Base-by-base conservation (phyloP, 2,329 filamentous ascomycete genomes). In the Chaetomiaceae sp. region DNA sequence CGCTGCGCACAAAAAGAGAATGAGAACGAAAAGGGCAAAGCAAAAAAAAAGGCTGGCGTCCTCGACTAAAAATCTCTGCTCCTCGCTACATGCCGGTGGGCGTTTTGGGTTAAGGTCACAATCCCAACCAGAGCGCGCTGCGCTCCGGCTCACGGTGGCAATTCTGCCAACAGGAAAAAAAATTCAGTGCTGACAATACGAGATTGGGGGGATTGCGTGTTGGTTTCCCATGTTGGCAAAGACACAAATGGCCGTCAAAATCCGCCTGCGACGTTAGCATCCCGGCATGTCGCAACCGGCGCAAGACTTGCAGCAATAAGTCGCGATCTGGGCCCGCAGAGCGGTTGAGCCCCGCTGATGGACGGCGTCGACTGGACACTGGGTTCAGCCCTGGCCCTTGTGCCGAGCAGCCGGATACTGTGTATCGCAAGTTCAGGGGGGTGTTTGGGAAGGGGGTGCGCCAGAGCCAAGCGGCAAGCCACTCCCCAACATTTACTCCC, bases 361-460 rank as follows among this genome's bases (percentile, higher is more conserved):
- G n/a, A n/a, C n/a, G n/a, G n/a, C n/a, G n/a, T n/a, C n/a, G n/a
- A 17, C 16, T 27, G 40, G 39, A 25, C 6, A 17, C 31, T 8
- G 10, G 5, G 9, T 19, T 52, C 50, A 52, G 50, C 44, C 45
- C 49, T 47, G 35, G 45, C 25, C 14, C 21, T n/a, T 44, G 51
- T 49, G 51, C 51, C 51, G 51, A 53, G 9, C 13, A 53, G 42
- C 51, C 51, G 51, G 51, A 34, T 40, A 31, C 25, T n/a, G n/a
- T n/a, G n/a, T n/a, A 27, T 27, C 25, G 25, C 25, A 27, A n/a
- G n/a, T n/a, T n/a, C n/a, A n/a, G n/a, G n/a, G n/a, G n/a, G n/a
- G n/a, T n/a, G n/a, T n/a, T n/a, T n/a, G n/a, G n/a, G n/a, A n/a
- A n/a, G n/a, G n/a, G n/a, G n/a, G n/a, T n/a, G n/a, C n/a, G n/a